Evolutionary conservation across 768 basidiomycete species (phyloP), one percentile per base, ranked within the genome.

Genomic region (Mycena filopes): DNA sequence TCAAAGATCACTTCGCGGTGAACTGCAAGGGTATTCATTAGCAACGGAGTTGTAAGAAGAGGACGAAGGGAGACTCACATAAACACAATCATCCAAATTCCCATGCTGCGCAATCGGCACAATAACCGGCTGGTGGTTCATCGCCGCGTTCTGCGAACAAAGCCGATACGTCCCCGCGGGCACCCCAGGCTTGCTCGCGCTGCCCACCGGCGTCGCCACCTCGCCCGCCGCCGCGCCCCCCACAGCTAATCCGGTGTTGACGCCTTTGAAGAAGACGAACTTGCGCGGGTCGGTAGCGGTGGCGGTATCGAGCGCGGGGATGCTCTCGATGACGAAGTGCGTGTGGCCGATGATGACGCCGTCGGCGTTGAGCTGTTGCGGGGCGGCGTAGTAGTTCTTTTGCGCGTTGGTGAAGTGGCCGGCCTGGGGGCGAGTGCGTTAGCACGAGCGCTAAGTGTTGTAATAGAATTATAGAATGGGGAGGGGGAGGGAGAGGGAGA

Each of bases 61-160:
- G n/a, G n/a, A n/a, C n/a, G n/a, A 40, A 40, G 15, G 29, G 42
- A 28, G 12, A 40, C 53, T n/a, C 16, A 54, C 49, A 31, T 50
- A 50, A 33, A 54, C 38, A 9, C 53, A 54, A 23, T 54, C 88
- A 64, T 87, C 89, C 29, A 50, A 31, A 28, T 28, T 7, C 29
- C 49, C 49, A 29, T 50, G 49, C 69, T 87, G 87, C 20, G 84
- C 88, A 51, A 90, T 74, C 15, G 88, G 81, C 43, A 83, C 86
- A 57, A 88, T 75, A 55, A 77, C 82, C 2, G 85, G 88, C 67
- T 84, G 83, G 71, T 91, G 87, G 77, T 89, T 90, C n/a, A 84
- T 72, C 18, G 83, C 79, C 33, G 82, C 70, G 71, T 84, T 86
- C 73, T 89, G 88, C 9, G 86, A 83, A 65, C 84, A 81, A 20